A percentile compares a stretch with the other conserved stretches of the same genome.
These are phyloP conservation scores for Antrodiella citrinella DNA, from an alignment of 768 basidiomycete genomes.

Conservation along the genomic window DNA sequence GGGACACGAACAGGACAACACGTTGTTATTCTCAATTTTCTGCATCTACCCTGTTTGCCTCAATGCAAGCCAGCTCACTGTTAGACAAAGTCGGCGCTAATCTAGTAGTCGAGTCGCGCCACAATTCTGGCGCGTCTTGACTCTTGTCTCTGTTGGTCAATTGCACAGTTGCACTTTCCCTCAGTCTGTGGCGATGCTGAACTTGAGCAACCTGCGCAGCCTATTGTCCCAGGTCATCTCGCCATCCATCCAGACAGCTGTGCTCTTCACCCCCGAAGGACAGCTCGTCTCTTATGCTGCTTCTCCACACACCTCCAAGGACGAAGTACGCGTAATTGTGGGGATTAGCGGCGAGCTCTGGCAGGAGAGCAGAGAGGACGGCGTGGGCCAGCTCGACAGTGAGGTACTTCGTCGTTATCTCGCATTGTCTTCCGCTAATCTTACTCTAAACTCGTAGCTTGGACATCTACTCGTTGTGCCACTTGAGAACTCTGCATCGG, in stretches of 20 bases:
- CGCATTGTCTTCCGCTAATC: neutral
- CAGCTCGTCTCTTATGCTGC: constrained; percentile 63
- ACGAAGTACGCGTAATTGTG: constrained; percentile 64
- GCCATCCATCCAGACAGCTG: constrained; percentile 59
- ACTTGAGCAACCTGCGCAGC: constrained; percentile 58
- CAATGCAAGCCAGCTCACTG: no score
- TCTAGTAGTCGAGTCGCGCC: no score
- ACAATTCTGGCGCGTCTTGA: no score
- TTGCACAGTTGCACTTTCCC: no score
- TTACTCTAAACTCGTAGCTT: constrained; percentile 32
- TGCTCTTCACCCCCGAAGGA: constrained; percentile 66
- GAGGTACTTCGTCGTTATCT: constrained; percentile 43
- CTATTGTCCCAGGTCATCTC: constrained; percentile 56
- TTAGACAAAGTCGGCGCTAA: no score
- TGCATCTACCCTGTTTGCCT: no score
- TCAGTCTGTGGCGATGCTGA: no score
- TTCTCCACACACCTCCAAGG: constrained; percentile 50
- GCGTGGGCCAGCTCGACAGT: constrained; percentile 67
- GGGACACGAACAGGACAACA: no score
- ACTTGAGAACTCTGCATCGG: constrained; percentile 18
- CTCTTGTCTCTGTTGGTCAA: no score
- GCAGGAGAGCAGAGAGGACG: constrained; percentile 63
- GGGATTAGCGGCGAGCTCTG: constrained; percentile 71
- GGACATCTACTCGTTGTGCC: constrained; percentile 66
- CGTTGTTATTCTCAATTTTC: no score